A percentile compares a stretch with the other conserved stretches of the same genome.
These are phyloP conservation scores for Primulina tabacum DNA, from an alignment of 257 asterid genomes.

Conservation along the genomic window DNA sequence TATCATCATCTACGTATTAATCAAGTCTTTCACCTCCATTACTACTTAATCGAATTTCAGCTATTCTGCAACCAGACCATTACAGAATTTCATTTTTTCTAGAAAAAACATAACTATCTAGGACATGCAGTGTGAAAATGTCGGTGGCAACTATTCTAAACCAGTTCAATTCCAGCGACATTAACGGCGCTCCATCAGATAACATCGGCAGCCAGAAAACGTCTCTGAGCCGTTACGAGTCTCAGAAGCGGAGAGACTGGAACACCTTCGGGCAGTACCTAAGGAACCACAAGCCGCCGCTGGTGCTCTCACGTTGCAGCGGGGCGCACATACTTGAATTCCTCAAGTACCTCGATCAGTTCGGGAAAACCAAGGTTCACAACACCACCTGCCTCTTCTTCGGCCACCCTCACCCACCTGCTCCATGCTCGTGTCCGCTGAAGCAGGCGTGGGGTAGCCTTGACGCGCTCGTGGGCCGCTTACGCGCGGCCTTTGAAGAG, in stretches of 20 bases:
- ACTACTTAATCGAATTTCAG: background rate
- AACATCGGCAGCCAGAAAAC: constrained; percentile 24
- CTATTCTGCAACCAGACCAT: background rate
- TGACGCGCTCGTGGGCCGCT: constrained; percentile 60
- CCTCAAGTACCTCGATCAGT: constrained; percentile 51
- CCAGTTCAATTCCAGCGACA: constrained; percentile 22
- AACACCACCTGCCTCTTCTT: constrained; percentile 40
- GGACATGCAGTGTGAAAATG: background rate
- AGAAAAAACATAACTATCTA: too few relatives aligned
- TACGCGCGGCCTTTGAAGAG: constrained; percentile 66
- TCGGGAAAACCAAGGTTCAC: constrained; percentile 53
- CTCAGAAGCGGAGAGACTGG: constrained; percentile 67
- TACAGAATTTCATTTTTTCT: background rate
- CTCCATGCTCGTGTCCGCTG: constrained; percentile 55
- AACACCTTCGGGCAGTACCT: constrained; percentile 58
- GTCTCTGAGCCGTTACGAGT: constrained; percentile 55
- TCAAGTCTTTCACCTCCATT: background rate
- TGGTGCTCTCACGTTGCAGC: constrained; percentile 54
- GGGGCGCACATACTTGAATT: constrained; percentile 60
- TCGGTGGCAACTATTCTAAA: constrained; percentile 8
- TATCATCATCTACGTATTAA: background rate
- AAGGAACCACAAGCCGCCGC: constrained; percentile 60
- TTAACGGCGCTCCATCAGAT: constrained; percentile 29
- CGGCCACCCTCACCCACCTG: constrained; percentile 53
- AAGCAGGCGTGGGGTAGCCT: constrained; percentile 67